A percentile compares a stretch with the other conserved stretches of the same genome.
phyloP scores from a whole-genome alignment of 495 filamentous ascomycete species.

The Penicillium cinerascens region DNA sequence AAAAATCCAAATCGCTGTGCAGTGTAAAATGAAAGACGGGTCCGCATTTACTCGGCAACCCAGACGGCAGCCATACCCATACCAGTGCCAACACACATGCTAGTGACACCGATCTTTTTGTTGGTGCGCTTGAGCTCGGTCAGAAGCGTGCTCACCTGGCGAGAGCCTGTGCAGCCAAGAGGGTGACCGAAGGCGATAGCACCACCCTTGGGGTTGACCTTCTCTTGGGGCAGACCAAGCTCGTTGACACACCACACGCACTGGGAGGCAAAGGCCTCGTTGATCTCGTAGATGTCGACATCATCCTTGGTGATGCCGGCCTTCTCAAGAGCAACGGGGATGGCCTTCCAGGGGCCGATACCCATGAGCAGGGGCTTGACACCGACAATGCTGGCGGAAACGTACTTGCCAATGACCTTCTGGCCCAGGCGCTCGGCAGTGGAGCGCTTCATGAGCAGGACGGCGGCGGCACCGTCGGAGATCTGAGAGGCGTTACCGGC shows the following conservation, averaged over 20 bases:
- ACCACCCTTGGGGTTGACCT: constrained; percentile 96
- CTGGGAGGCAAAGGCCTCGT: constrained; percentile 96
- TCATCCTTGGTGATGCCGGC: constrained; percentile 84
- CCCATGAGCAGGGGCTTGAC: constrained; percentile 95
- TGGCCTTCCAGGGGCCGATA: constrained; percentile 91
- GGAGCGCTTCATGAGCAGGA: constrained; percentile 91
- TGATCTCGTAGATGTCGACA: constrained; percentile 98
- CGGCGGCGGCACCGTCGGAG: constrained; percentile 91
- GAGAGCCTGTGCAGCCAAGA: constrained; percentile 86
- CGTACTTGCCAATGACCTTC: constrained; percentile 85
- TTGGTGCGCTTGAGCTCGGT: constrained; percentile 80
- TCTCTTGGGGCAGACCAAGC: constrained; percentile 68
- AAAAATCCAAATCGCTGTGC: constrained; percentile 30
- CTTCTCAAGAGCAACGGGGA: constrained; percentile 84
- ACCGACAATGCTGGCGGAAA: constrained; percentile 78
- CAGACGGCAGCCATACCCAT: constrained; percentile 97
- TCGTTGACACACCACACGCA: constrained; percentile 91
- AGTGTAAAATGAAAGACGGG: constrained; percentile 22
- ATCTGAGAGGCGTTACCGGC: constrained; percentile 96
- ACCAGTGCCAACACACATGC: constrained; percentile 95
- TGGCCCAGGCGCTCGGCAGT: constrained; percentile 87
- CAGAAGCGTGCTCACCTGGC: constrained; percentile 88
- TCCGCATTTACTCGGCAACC: constrained; percentile 68
- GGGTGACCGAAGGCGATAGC: constrained; percentile 99
- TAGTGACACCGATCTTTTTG: constrained; percentile 83